phyloP scores from a whole-genome alignment of 129 eudicot genomes.

The Helianthus annuus region DNA sequence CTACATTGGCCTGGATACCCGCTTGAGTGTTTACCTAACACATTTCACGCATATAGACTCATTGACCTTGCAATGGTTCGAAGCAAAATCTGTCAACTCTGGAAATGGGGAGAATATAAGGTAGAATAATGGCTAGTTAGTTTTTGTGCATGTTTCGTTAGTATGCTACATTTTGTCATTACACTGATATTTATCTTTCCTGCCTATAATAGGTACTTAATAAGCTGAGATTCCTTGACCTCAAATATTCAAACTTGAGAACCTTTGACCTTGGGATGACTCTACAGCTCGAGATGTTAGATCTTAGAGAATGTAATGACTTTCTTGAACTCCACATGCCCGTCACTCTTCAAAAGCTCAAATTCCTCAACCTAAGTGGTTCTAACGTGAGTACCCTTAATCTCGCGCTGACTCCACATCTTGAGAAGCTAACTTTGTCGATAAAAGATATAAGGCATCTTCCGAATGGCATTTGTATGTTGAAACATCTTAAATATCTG shows the following conservation, averaged over 20 bases:
- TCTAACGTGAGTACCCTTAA: neutral
- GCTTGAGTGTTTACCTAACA: neutral
- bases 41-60: neutral
- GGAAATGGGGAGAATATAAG: conserved; percentile 4
- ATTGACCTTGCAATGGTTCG: neutral
- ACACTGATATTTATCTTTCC: neutral
- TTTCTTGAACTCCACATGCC: too few relatives aligned
- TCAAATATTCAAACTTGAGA: too few relatives aligned
- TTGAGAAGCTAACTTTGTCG: neutral
- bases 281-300: too few relatives aligned
- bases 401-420: neutral
- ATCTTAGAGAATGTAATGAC: too few relatives aligned
- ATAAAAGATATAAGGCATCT: neutral
- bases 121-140: neutral
- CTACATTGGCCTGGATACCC: neutral
- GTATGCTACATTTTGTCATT: neutral
- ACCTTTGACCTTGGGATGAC: too few relatives aligned
- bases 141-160: neutral
- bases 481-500: too few relatives aligned
- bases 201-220: too few relatives aligned
- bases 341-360: too few relatives aligned
- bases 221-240: too few relatives aligned
- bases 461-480: conserved; percentile 17
- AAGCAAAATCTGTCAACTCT: neutral
- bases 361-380: neutral